Evolutionary conservation across 495 filamentous ascomycete genomes (phyloP).

Genomic region (Penicillium simplicissimum): DNA sequence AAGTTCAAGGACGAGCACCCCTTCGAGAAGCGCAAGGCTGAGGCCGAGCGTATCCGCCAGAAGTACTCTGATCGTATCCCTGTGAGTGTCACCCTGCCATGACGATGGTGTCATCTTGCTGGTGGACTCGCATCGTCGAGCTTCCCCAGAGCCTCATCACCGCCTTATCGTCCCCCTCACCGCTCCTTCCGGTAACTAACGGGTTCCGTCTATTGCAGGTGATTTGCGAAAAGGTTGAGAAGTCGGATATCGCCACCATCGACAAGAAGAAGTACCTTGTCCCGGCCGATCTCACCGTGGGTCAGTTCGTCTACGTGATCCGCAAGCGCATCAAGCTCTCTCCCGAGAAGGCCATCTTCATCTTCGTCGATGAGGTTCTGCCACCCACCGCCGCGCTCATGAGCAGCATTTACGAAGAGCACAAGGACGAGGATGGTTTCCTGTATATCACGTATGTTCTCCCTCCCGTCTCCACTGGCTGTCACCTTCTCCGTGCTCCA

Average conservation of each 20-base stretch:
- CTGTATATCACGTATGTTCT: conserved; percentile 57
- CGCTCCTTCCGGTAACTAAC: conserved; percentile 44
- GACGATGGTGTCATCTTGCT: background rate
- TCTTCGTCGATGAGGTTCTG: conserved; percentile 98
- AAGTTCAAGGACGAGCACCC: conserved; percentile 99
- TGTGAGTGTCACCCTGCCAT: conserved; percentile 57
- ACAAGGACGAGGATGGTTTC: conserved; percentile 73
- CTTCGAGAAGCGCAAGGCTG: conserved; percentile 98
- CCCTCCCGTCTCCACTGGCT: background rate
- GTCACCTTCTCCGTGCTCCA: background rate
- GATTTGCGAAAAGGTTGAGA: conserved; percentile 99
- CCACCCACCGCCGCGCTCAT: conserved; percentile 96
- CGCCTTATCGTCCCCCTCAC: conserved; percentile 30
- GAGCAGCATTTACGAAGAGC: conserved; percentile 99
- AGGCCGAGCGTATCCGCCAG: conserved; percentile 97
- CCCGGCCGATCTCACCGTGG: conserved; percentile 94
- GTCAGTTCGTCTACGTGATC: conserved; percentile 99
- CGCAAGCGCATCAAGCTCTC: conserved; percentile 99
- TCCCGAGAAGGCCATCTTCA: conserved; percentile 99
- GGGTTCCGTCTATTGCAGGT: conserved; percentile 58
- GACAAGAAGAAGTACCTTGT: conserved; percentile 99
- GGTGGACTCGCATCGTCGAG: background rate
- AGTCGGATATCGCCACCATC: conserved; percentile 98
- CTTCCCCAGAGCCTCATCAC: background rate
- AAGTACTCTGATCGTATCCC: conserved; percentile 99